A percentile compares a stretch with the other conserved stretches of the same genome.
Conservation (phyloP, 2,329 filamentous ascomycete genomes). For the Penicillium concentricum region DNA sequence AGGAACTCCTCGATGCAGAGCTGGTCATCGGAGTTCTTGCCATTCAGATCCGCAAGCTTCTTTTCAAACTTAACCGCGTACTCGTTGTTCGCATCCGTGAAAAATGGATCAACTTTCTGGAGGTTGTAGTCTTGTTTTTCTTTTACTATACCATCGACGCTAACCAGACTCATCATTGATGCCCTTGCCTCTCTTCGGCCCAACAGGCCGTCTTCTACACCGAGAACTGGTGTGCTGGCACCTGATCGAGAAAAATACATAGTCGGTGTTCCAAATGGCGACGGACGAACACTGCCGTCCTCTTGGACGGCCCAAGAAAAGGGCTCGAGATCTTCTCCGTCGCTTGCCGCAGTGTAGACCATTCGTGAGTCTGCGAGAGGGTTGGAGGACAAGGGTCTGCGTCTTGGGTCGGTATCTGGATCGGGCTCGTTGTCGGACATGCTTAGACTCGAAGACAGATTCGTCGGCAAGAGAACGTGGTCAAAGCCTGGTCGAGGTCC, state of each 20-base stretch:
- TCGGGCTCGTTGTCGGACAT: conserved; percentile 3
- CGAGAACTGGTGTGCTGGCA: conserved; percentile 1
- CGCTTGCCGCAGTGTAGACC: conserved; percentile 4
- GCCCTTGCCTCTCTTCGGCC: conserved; percentile 38
- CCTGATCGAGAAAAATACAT: conserved; percentile 5
- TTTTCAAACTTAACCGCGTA: conserved; percentile 60
- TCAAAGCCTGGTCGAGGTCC: conserved; percentile 4
- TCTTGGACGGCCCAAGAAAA: background rate
- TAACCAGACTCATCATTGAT: conserved; percentile 50
- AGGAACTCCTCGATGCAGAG: conserved; percentile 66
- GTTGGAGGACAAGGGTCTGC: background rate
- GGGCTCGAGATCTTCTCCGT: conserved; percentile 2
- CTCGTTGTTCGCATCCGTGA: conserved; percentile 62
- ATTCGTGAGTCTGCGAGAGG: background rate
- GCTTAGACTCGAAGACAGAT: background rate
- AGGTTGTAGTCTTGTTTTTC: conserved; percentile 61
- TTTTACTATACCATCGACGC: conserved; percentile 53
- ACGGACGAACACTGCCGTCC: background rate
- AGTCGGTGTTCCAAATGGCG: conserved; percentile 6
- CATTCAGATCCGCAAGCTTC: conserved; percentile 55
- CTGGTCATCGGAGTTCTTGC: conserved; percentile 56
- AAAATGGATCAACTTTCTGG: conserved; percentile 67
- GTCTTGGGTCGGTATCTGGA: background rate
- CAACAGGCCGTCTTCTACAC: background rate
- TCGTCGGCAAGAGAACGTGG: background rate